Evolutionary conservation across 768 basidiomycete genomes (phyloP).

Genomic region (Amylocystis lapponica): DNA sequence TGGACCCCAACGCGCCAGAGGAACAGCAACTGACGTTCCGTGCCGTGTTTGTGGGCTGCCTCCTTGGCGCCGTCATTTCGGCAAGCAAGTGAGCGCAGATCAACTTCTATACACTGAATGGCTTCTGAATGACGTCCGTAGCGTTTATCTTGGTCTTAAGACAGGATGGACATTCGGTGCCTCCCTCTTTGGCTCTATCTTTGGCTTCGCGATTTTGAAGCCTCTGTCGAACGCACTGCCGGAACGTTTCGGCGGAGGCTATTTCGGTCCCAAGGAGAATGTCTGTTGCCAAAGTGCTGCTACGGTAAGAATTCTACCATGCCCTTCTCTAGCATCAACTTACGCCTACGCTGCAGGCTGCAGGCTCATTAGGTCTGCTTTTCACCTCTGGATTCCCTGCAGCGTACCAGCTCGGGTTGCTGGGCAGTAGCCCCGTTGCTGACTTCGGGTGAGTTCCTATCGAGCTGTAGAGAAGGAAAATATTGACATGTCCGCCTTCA

Average conservation of each 20-base stretch:
- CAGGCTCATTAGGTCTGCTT: constrained; percentile 15
- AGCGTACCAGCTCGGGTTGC: constrained; percentile 15
- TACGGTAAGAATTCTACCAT: constrained; percentile 4
- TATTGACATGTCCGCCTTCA: background rate
- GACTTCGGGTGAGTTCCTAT: constrained; percentile 17
- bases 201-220: constrained; percentile 19
- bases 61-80: constrained; percentile 15
- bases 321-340: background rate
- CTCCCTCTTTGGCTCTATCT: constrained; percentile 17
- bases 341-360: constrained; percentile 7
- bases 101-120: background rate
- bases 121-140: background rate
- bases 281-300: constrained; percentile 18
- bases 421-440: constrained; percentile 8
- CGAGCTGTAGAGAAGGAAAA: too few relatives aligned
- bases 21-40: constrained; percentile 16
- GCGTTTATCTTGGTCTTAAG: constrained; percentile 16
- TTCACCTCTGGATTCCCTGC: constrained; percentile 19
- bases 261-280: constrained; percentile 20
- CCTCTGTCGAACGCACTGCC: constrained; percentile 12
- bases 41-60: constrained; percentile 14
- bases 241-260: constrained; percentile 13
- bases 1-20: constrained; percentile 12
- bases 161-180: constrained; percentile 19
- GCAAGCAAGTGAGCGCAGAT: constrained; percentile 12